phyloP scores from a whole-genome alignment of 2,329 filamentous ascomycete species.

The Paecilomyces variotii region DNA sequence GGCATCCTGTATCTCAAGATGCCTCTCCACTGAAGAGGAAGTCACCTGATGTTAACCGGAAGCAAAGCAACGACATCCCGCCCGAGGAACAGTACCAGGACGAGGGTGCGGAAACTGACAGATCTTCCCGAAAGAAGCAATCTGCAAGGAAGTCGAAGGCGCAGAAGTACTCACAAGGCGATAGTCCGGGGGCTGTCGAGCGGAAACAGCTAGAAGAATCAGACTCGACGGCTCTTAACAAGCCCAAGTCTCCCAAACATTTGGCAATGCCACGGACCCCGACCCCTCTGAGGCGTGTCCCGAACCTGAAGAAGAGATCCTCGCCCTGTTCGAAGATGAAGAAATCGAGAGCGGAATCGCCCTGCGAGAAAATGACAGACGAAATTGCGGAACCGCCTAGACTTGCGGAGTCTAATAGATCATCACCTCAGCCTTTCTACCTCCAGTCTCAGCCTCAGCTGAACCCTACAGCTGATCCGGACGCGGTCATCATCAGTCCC shows the following conservation, averaged over 20 bases:
- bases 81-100: background rate
- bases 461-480: constrained; percentile 5
- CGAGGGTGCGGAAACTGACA: constrained; percentile 3
- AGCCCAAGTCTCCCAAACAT: background rate
- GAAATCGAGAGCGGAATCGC: constrained; percentile 7
- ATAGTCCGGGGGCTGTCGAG: constrained; percentile 28
- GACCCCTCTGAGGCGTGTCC: constrained; percentile 3
- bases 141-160: constrained; percentile 18
- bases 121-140: background rate
- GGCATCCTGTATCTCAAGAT: constrained; percentile 18
- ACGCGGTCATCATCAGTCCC: background rate
- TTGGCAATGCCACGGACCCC: background rate
- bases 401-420: background rate
- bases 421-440: constrained; percentile 6
- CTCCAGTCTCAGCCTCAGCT: constrained; percentile 16
- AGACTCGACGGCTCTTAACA: background rate
- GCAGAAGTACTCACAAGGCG: constrained; percentile 20
- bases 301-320: constrained; percentile 7
- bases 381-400: background rate
- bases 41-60: constrained; percentile 12
- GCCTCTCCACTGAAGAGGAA: constrained; percentile 29
- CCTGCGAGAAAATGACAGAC: background rate
- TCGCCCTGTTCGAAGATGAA: constrained; percentile 8
- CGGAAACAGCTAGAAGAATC: constrained; percentile 14
- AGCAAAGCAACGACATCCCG: background rate